Conservation (phyloP, 495 filamentous ascomycete species). For the Hypoxylon perforatum region DNA sequence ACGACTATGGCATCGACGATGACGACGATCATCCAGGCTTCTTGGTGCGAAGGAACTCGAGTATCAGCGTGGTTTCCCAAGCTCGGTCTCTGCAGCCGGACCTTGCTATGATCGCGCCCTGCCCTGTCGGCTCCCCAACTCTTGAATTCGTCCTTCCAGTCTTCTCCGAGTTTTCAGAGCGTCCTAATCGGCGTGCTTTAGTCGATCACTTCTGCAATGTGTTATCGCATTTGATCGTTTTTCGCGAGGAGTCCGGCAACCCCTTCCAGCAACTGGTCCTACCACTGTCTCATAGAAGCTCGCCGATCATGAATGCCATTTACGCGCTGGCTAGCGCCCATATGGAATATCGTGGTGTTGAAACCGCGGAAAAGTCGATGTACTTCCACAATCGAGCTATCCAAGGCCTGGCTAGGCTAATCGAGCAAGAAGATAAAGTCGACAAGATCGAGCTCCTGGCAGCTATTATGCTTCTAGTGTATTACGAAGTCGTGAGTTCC, state of each 20-base stretch:
- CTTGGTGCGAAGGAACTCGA: conserved; percentile 31
- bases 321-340: conserved; percentile 69
- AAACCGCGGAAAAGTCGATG: conserved; percentile 66
- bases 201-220: conserved; percentile 73
- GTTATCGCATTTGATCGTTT: conserved; percentile 70
- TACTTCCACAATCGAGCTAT: conserved; percentile 69
- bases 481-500: conserved; percentile 69
- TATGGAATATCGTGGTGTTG: conserved; percentile 66
- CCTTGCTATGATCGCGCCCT: conserved; percentile 61
- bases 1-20: conserved; percentile 25
- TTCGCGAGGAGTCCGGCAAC: conserved; percentile 71
- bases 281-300: conserved; percentile 63
- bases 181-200: conserved; percentile 64
- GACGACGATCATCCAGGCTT: conserved; percentile 17
- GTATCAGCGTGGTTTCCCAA: conserved; percentile 29
- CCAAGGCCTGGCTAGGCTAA: conserved; percentile 66
- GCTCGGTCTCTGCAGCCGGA: conserved; percentile 49
- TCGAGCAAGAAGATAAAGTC: conserved; percentile 61
- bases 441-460: conserved; percentile 68
- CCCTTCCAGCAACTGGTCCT: conserved; percentile 71
- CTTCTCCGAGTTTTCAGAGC: conserved; percentile 66
- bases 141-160: conserved; percentile 62
- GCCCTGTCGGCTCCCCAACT: conserved; percentile 56
- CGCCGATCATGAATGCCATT: conserved; percentile 67
- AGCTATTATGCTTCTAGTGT: conserved; percentile 70